A percentile compares a stretch with the other conserved stretches of the same genome.
These are phyloP conservation scores for Fomitiporia mediterranea DNA, from an alignment of 1,284 basidiomycete genomes.

Conservation along the genomic window DNA sequence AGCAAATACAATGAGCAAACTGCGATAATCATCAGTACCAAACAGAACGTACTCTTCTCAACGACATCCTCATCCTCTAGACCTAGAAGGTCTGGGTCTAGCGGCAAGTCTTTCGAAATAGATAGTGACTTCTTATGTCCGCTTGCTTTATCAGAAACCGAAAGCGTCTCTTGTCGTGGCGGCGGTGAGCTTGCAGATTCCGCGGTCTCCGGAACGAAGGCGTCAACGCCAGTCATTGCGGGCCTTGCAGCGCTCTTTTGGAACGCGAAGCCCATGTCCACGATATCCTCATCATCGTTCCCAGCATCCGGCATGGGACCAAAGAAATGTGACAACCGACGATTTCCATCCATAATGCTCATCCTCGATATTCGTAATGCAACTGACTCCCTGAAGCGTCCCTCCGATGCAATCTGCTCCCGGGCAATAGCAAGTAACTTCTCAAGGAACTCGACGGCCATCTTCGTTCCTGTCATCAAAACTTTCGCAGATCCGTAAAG, in stretches of 20 bases:
- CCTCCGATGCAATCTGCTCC: conserved; percentile 41
- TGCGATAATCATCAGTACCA: neutral
- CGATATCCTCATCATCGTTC: conserved; percentile 50
- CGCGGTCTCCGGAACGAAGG: neutral
- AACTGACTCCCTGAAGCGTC: conserved; percentile 66
- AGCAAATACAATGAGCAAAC: neutral
- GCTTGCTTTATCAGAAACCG: neutral
- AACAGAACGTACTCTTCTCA: conserved; percentile 14
- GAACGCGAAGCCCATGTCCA: conserved; percentile 59
- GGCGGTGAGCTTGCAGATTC: conserved; percentile 5
- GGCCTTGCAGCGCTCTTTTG: conserved; percentile 26
- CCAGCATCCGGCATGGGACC: conserved; percentile 30
- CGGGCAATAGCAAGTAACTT: conserved; percentile 9
- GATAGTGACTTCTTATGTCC: conserved; percentile 16
- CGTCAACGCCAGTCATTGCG: conserved; percentile 22
- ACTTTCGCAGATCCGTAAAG: conserved; percentile 11
- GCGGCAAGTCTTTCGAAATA: neutral
- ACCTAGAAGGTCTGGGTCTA: conserved; percentile 6
- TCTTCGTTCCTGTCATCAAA: conserved; percentile 7
- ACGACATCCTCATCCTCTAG: conserved; percentile 17
- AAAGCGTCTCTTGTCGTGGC: neutral
- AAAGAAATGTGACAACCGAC: conserved; percentile 30
- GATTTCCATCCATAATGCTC: conserved; percentile 51
- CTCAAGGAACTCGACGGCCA: conserved; percentile 9
- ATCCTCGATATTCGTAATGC: conserved; percentile 68